Conservation (phyloP, 148 eudicot species). For the Camellia japonica region DNA sequence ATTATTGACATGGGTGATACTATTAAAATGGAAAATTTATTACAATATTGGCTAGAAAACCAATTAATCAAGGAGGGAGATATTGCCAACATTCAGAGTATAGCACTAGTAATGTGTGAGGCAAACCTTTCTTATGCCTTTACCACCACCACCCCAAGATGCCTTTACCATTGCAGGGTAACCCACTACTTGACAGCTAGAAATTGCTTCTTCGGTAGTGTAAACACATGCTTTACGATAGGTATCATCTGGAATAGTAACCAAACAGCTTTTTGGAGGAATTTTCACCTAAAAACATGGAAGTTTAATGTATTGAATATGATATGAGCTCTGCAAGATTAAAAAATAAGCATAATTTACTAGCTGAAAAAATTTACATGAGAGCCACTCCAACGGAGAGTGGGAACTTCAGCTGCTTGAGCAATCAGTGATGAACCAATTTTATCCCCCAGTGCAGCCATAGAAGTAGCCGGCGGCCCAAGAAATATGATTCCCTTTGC, state of each 20-base stretch:
- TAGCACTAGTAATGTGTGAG: background rate
- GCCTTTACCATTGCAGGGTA: slow-evolving; percentile 99
- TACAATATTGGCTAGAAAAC: background rate
- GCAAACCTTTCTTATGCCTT: slow-evolving; percentile 98
- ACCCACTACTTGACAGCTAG: slow-evolving; percentile 93
- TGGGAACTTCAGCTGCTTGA: slow-evolving; percentile 90
- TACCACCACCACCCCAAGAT: slow-evolving; percentile 99
- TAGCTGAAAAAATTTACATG: slow-evolving; percentile 46
- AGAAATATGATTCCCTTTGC: slow-evolving; percentile 78
- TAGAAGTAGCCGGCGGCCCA: slow-evolving; percentile 78
- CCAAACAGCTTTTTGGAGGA: slow-evolving; percentile 69
- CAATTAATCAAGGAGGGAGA: background rate
- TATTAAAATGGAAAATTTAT: background rate
- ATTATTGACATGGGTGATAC: background rate
- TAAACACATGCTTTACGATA: slow-evolving; percentile 86
- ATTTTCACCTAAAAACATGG: slow-evolving; percentile 70
- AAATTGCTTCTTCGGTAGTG: slow-evolving; percentile 91
- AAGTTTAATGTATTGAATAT: background rate
- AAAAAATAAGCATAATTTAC: background rate
- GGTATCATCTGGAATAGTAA: slow-evolving; percentile 77
- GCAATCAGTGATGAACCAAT: slow-evolving; percentile 90
- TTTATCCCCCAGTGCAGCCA: slow-evolving; percentile 92
- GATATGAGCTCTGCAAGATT: background rate
- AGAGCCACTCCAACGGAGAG: slow-evolving; percentile 95
- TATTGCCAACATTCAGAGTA: background rate